Base-by-base conservation (phyloP, 2,329 filamentous ascomycete species). In the Hypoxylon sp. region DNA sequence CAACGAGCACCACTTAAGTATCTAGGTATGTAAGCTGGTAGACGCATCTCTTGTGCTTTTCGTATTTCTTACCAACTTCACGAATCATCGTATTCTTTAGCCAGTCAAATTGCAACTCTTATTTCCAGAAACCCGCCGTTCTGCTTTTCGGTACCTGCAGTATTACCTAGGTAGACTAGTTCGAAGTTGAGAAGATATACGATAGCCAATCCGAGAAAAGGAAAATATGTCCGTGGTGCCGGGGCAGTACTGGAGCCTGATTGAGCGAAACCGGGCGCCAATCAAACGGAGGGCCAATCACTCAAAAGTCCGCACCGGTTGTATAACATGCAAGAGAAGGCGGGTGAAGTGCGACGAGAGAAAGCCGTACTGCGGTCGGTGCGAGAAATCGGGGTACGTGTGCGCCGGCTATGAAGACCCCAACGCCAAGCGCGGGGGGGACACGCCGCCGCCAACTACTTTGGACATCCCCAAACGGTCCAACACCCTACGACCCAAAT, bases 341-440 rank as follows among this genome's bases (percentile, higher is more conserved):
- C 60, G 48, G n/a, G 71, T 74, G 28, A 74, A 74, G 41, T 74
- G 72, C 48, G 71, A 74, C 63, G 72, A 74, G 52, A 58, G 57
- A 10, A 72, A 69, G 52, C 72, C 72, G 17, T n/a, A 2, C n/a
- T 74, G 71, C 48, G 52, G 59, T 28, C 68, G 69, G 17, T 74
- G 72, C 21, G 50, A 59, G 45, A 72, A 70, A 51, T 58, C 72
- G 10, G 71, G 70, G 3, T 57, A 68, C 41, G 4, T 45, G 7
- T 74, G 72, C 30, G 67, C 60, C 38, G 72, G 72, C 13, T 73
- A 72, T 41, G 65, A 69, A 25, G 38, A 63, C 21, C 28, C 56
- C 7, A 52, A 55, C 34, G 14, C 55, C 19, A 65, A 49, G 43
- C 34, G 55, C 41, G 25, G 45, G 28, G 53, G 50, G 34, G 38